A percentile compares a stretch with the other conserved stretches of the same genome.
These are phyloP conservation scores for Leishmania martiniquensis DNA, from an alignment of 208 protist species.

Conservation along the genomic window DNA sequence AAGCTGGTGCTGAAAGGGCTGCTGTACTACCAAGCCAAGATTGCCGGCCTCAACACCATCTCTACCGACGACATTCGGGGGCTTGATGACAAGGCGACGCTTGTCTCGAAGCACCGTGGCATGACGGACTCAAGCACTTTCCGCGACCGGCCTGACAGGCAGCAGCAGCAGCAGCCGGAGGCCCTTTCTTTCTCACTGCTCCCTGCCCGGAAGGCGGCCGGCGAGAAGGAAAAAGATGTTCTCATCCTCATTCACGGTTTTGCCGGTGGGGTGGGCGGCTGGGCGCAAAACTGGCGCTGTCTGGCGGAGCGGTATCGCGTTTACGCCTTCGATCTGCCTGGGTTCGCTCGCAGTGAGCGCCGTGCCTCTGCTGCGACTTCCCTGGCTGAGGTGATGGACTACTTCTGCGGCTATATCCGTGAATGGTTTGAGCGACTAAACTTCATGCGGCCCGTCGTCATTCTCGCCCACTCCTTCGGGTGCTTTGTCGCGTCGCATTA, in stretches of 20 bases:
- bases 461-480: conserved; percentile 72
- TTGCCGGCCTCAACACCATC: conserved; percentile 66
- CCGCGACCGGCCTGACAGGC: neutral
- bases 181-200: neutral
- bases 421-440: conserved; percentile 44
- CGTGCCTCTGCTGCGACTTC: conserved; percentile 17
- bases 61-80: conserved; percentile 41
- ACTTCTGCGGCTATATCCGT: conserved; percentile 38
- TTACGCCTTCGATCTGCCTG: conserved; percentile 66
- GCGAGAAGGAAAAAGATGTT: conserved; percentile 22
- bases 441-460: conserved; percentile 39
- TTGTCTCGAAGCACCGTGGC: neutral
- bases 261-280: conserved; percentile 61
- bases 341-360: conserved; percentile 60
- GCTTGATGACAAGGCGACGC: conserved; percentile 16
- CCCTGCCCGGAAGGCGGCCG: neutral
- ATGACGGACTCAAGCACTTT: neutral
- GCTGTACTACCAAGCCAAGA: conserved; percentile 29
- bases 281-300: conserved; percentile 67
- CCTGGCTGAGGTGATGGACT: conserved; percentile 44
- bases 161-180: neutral
- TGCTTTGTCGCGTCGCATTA: conserved; percentile 52
- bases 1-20: conserved; percentile 34
- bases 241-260: conserved; percentile 71
- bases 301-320: conserved; percentile 47